Percentiles rank a stretch among this genome's conserved stretches.
Evolutionary conservation across 2,329 filamentous ascomycete genomes (phyloP).

Genomic region (Cylindrodendrum hubeiense): DNA sequence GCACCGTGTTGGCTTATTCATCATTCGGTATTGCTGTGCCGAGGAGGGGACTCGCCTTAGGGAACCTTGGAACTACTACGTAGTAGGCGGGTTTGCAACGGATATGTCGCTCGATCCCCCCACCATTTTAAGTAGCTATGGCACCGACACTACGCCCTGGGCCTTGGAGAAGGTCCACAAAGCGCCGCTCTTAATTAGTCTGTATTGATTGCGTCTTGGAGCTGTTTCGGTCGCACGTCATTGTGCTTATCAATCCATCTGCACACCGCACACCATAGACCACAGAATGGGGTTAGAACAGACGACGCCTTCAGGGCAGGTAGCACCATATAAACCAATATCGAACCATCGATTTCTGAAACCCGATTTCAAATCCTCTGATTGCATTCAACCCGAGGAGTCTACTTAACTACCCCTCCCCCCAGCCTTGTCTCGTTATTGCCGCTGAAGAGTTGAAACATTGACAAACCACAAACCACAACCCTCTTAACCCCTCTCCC

Average conservation of each 20-base stretch:
- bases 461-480: background rate
- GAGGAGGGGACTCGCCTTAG: background rate
- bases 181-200: background rate
- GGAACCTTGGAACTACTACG: background rate
- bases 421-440: background rate
- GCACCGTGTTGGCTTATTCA: background rate
- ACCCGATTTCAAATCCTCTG: background rate
- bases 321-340: background rate
- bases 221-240: constrained; percentile 15
- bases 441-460: background rate
- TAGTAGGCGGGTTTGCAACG: background rate
- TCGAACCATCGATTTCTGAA: background rate
- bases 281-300: constrained; percentile 10
- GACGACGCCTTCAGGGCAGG: background rate
- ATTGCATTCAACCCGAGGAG: background rate
- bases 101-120: background rate
- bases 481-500: background rate
- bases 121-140: background rate
- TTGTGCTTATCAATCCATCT: constrained; percentile 22
- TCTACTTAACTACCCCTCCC: background rate
- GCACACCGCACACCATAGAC: background rate
- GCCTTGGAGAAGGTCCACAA: background rate
- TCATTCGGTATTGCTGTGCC: background rate
- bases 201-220: constrained; percentile 2
- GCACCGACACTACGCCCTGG: background rate